Evolutionary conservation across 129 eudicot genomes (phyloP), one percentile per base, ranked within the genome.

Genomic region (Helichrysum umbraculigerum): DNA sequence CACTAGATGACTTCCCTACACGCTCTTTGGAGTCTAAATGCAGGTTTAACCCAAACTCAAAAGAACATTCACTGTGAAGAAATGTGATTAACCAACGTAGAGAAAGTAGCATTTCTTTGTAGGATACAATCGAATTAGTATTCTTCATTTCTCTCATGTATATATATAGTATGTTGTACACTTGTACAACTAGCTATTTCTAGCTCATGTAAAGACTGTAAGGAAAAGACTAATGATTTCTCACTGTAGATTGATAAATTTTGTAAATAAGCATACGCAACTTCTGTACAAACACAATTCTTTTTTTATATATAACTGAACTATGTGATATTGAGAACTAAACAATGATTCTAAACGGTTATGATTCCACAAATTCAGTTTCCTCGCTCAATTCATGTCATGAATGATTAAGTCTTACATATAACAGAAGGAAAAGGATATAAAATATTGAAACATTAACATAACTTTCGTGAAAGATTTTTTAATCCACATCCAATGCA

Each of bases 401-500:
- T 64, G 33, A 20, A 19, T 22, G 52, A 16, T 65, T 28, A n/a
- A 17, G n/a, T 19, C 41, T 35, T 32, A 61, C 34, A 34, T 29
- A 34, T 42, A 7, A 4, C 39, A 60, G 3, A 16, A 19, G 39
- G 74, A 66, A 63, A 22, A 20, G 25, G 15, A 33, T 14, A 66
- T 17, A 15, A 76, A 65, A 44, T 22, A 37, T 8, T 21, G 10
- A 51, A 21, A 41, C 32, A 20, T 77, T 72, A 94, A 1, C 94
- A 89, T 12, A 77, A 68, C 73, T 89, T 95, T 80, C 97, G 72
- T 0, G 92, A 89, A 12, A 95, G 68, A 74, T 95, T 95, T 83
- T 71, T 89, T 47, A 95, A 51, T 67, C 97, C 99, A 71, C 89
- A 86, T 41, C 99, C 99, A 17, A 89, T 78, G 73, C 99, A 91